These are phyloP conservation scores for Crotalaria pallida DNA, from an alignment of 306 rosid species.

Conservation along the genomic window DNA sequence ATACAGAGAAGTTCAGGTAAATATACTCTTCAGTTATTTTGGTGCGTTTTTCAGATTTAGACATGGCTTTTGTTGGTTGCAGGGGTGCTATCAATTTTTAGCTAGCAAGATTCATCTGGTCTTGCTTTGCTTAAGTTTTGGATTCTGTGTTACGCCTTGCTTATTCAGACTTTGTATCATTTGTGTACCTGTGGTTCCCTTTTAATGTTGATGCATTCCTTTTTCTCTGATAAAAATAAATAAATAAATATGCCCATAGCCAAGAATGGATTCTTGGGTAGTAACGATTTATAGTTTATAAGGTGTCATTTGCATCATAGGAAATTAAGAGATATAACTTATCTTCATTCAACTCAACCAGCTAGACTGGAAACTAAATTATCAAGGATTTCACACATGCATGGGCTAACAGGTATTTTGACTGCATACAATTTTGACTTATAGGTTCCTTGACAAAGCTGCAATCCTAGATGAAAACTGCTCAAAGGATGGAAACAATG, in stretches of 20 bases:
- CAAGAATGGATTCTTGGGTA: background rate
- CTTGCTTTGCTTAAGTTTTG: too few species aligned
- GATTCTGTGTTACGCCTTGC: too few species aligned
- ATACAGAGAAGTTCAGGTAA: conserved; percentile 65
- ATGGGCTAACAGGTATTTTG: conserved; percentile 2
- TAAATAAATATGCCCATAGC: background rate
- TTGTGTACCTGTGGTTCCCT: too few species aligned
- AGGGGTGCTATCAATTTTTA: too few species aligned
- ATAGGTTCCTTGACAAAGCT: conserved; percentile 89
- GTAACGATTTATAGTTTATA: background rate
- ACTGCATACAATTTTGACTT: conserved; percentile 8
- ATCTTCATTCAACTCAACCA: background rate
- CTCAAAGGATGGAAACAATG: conserved; percentile 33
- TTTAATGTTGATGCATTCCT: too few species aligned
- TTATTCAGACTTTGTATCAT: too few species aligned
- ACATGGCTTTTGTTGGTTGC: too few species aligned
- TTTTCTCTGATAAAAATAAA: too few species aligned
- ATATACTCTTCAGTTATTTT: conserved; percentile 22
- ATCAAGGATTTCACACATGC: background rate
- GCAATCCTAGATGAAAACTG: conserved; percentile 58
- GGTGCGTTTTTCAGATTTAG: background rate
- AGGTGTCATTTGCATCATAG: background rate
- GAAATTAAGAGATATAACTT: background rate
- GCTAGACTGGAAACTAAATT: background rate
- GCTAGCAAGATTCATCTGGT: too few species aligned